Evolutionary conservation across 2,329 filamentous ascomycete species (phyloP), one percentile per base, ranked within the genome.

Genomic region (Proliferodiscus dingleyae): DNA sequence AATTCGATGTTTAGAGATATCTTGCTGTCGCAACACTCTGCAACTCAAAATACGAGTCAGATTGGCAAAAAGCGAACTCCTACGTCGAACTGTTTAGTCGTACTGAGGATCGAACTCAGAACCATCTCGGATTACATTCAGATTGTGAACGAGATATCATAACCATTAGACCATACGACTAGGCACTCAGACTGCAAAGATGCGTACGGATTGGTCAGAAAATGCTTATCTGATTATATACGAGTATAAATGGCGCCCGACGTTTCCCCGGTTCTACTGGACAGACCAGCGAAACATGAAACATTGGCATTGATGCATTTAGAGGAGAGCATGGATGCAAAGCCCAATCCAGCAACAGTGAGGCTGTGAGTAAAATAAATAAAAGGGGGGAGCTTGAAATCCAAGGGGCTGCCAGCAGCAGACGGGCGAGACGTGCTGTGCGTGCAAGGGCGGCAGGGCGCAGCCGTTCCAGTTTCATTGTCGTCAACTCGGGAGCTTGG

Each of bases 111-210:
- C 59, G 59, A 61, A 60, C 59, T 53, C 59, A 60, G 59, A 60
- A 61, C 59, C 59, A 58, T 61, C 59, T 61, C 59, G 59, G 59
- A 49, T 41, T 38, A 46, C 43, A 47, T 57, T 55, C 55, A 53
- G n/a, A 29, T 26, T 61, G 57, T 61, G 58, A 62, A 59, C 56
- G 58, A 60, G 57, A 61, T 60, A 61, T 62, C 58, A 62, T 62
- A 61, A 62, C 52, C 43, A 42, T 21, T 16, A 59, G 57, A 59
- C 57, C 57, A 59, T 55, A 45, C 55, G 57, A 59, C 57, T 59
- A 29, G 11, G 22, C 3, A 28, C 15, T 29, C 16, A 33, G 16
- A n/a, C 6, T 29, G 8, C 11, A 10, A 41, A 5, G 22, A 19
- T 5, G 3, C 16, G n/a, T n/a, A 10, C 28, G n/a, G n/a, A n/a